Evolutionary conservation across 2,329 filamentous ascomycete genomes (phyloP), one percentile per base, ranked within the genome.

Genomic region (Penicillium sp.): DNA sequence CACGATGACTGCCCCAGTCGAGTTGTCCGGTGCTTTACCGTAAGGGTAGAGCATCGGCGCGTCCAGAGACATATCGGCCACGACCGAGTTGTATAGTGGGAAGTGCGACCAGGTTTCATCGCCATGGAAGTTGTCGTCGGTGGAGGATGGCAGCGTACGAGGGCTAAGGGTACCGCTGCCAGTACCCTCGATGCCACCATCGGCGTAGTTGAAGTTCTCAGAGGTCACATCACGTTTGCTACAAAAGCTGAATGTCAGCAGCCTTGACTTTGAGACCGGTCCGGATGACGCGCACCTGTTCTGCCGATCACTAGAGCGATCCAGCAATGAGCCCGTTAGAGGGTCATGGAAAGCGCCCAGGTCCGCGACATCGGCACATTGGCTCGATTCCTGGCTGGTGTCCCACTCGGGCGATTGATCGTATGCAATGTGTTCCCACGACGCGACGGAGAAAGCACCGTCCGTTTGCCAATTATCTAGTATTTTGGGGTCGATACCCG

Each of bases 401-500:
- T 69, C 66, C 64, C 67, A 65, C 55, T 69, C 67, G 32, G 64
- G 58, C 16, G 61, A 59, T 49, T 66, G 64, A 10, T 69, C 65
- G 54, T 66, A 67, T 26, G 50, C 54, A n/a, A 61, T 36, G 28
- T 64, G 63, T 44, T 69, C 65, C 66, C 66, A 70, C 35, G 65
- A 62, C 4, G 60, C 49, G 46, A 66, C 57, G 3, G 67, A 62
- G 52, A 66, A 68, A 20, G 56, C 54, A 44, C 59, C 51, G 42
- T 66, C 63, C n/a, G 64, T 60, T 61, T 69, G 66, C 65, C 67
- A 70, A 44, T 63, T 65, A 50, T 67, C 65, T 44, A 70, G 59
- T 37, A 69, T 68, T 56, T 69, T 69, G 63, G 67, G 64, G 66
- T 70, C 66, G 42, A 69, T 65, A 60, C 67, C 67, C 66, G 66